Evolutionary conservation across 75 land plant genomes (phyloP).

Genomic region (Cupressus sempervirens): DNA sequence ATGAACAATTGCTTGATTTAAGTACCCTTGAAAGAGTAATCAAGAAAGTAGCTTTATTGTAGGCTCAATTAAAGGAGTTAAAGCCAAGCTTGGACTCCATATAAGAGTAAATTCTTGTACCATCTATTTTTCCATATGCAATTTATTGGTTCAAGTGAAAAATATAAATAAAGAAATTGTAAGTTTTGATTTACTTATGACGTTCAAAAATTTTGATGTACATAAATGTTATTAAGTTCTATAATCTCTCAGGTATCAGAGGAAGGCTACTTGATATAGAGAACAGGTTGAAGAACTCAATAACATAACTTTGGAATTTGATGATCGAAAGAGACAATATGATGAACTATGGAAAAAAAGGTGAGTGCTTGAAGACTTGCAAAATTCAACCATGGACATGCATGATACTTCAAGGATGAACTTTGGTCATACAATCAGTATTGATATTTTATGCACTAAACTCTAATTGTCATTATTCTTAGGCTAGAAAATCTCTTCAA

Average conservation of each 20-base stretch:
- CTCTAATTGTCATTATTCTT: not conserved
- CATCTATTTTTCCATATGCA: not conserved
- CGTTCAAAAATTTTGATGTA: no score
- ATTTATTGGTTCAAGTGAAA: not conserved
- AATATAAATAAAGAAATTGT: not conserved
- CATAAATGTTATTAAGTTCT: not conserved
- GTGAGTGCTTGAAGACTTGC: constrained; percentile 22
- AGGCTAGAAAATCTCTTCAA: not conserved
- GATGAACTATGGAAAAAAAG: constrained; percentile 84
- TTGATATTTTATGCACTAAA: not conserved
- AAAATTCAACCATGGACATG: not conserved
- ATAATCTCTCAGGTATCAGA: constrained; percentile 64
- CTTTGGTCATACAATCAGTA: not conserved
- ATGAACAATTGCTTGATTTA: no score
- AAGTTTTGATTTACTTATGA: not conserved
- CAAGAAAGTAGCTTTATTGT: constrained; percentile 71
- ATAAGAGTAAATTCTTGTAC: constrained; percentile 55
- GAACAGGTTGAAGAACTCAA: constrained; percentile 84
- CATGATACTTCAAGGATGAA: not conserved
- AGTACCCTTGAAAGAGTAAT: no score
- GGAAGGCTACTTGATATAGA: no score
- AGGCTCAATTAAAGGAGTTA: constrained; percentile 84
- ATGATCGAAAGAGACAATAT: constrained; percentile 70
- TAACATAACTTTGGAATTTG: constrained; percentile 70
- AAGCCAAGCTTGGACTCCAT: constrained; percentile 91